Evolutionary conservation across 768 basidiomycete species (phyloP).

Genomic region (Lyophyllum shimeji): DNA sequence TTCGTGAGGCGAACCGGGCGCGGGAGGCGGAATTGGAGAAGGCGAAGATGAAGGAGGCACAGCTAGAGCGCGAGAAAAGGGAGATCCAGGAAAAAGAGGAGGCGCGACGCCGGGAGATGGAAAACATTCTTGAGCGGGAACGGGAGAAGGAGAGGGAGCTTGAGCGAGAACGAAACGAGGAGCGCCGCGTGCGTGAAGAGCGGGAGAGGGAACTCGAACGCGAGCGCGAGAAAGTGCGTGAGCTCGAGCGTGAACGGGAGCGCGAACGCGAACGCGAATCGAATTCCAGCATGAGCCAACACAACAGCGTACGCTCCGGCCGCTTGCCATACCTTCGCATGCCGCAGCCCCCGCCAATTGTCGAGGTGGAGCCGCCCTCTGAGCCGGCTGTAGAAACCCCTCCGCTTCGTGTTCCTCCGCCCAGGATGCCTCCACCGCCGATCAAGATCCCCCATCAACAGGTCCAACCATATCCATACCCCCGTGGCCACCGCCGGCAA

Average conservation of each 20-base stretch:
- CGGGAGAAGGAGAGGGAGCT: background rate
- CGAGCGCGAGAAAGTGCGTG: slow-evolving; percentile 6
- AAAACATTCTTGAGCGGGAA: slow-evolving; percentile 5
- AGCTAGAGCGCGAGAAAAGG: slow-evolving; percentile 18
- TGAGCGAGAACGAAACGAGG: slow-evolving; percentile 1
- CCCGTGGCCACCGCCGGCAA: slow-evolving; percentile 6
- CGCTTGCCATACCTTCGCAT: slow-evolving; percentile 17
- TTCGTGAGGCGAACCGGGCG: slow-evolving; percentile 6
- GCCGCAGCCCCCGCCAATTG: slow-evolving; percentile 14
- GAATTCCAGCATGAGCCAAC: slow-evolving; percentile 8
- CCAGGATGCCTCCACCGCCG: background rate
- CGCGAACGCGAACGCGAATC: slow-evolving; percentile 6
- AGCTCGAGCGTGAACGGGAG: slow-evolving; percentile 10
- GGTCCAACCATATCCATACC: slow-evolving; percentile 15
- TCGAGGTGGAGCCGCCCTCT: background rate
- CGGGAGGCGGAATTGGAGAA: slow-evolving; percentile 6
- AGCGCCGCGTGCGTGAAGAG: slow-evolving; percentile 11
- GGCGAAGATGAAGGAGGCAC: slow-evolving; percentile 1
- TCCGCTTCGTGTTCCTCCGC: slow-evolving; percentile 8
- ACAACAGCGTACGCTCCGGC: background rate
- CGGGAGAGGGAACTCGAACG: slow-evolving; percentile 9
- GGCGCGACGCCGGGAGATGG: slow-evolving; percentile 3
- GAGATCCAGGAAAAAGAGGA: slow-evolving; percentile 1
- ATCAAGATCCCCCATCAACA: slow-evolving; percentile 8
- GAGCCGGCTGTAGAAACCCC: background rate